Base-by-base conservation (phyloP, 2,329 filamentous ascomycete species). In the Nothophaeocryptopus gaeumannii region DNA sequence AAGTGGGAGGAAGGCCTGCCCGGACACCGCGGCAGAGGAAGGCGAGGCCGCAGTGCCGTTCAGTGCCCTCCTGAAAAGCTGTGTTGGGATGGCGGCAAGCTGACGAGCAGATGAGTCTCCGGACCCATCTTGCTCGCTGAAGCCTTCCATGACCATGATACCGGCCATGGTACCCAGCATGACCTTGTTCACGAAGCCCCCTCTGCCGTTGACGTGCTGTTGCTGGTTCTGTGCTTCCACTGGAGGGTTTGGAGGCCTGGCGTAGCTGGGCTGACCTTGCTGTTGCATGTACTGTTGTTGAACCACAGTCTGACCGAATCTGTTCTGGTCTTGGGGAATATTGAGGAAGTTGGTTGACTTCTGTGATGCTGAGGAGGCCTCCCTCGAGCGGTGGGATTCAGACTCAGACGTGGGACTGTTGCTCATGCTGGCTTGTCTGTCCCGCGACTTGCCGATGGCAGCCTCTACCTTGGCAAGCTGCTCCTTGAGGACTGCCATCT, bases 121-220 rank as follows among this genome's bases (percentile, higher is more conserved):
- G 39, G 82, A 80, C 66, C 82, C 70, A 70, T 89, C 81, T 33
- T 70, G 67, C 59, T 84, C 73, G 65, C 86, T 80, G 47, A 91
- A 77, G 1, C 89, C 89, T 71, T 96, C 90, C 59, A 96, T 73
- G 31, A 96, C 79, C 91, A 97, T 96, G 13, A 97, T 76, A 11
- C 89, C 90, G 16, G 91, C 92, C 51, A 97, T 79, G 13, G 91
- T 92, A 36, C 92, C 92, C 5, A 96, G 84, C 88, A 96, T 93
- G 58, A 96, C 78, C 72, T 95, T 95, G 63, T 79, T 81, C 61
- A 83, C 71, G 58, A 78, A 74, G 32, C 78, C 72, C 38, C 71
- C 50, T 72, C 69, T 47, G 69, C 67, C 57, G 67, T 65, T 64
- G 39, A 53, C 51, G 59, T 65, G 57, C 74, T 74, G 51, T 12